Evolutionary conservation across 805 yeast genomes (phyloP), one percentile per base, ranked within the genome.

Genomic region (Candida railenensis): DNA sequence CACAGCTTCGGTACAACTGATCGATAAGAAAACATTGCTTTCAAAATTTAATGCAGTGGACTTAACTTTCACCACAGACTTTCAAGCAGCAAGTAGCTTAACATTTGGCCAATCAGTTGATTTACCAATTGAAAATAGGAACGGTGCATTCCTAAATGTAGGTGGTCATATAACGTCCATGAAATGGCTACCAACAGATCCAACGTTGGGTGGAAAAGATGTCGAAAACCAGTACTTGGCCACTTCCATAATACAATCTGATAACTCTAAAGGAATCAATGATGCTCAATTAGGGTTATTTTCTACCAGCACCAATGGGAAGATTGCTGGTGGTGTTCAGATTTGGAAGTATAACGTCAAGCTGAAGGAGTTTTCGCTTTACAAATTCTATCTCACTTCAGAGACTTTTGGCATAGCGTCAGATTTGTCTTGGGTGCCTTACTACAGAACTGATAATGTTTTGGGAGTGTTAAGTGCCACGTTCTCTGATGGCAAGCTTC

Each of bases 401-500:
- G 33, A 8, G 19, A 28, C 55, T 2, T 70, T 74, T 55, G 87
- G 87, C 2, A 75, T 71, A 4, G 61, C 74, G 2, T 54, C 69
- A 39, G 64, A 68, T 42, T 51, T 78, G 30, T 55, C 60, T n/a
- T 72, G 74, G 78, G 53, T 63, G 16, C 71, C 77, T 1, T 15
- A 15, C 5, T 69, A 58, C 42, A 52, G 42, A 2, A 52, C 54
- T 49, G 53, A 45, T 2, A 33, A 42, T 5, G 43, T 50, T 2
- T 39, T 75, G 14, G 82, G 81, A 2, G 66, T 76, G 0, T 52
- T 83, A n/a, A 74, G 74, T 3, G 81, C 80, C 9, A 68, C 71
- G 0, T 79, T 80, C 49, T 78, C 78, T 36, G 85, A 82, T 58
- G 91, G 91, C 0, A 59, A 67, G 3, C 59, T 81, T 3, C 81